Evolutionary conservation across 495 filamentous ascomycete genomes (phyloP).

Genomic region (Neurospora africana): DNA sequence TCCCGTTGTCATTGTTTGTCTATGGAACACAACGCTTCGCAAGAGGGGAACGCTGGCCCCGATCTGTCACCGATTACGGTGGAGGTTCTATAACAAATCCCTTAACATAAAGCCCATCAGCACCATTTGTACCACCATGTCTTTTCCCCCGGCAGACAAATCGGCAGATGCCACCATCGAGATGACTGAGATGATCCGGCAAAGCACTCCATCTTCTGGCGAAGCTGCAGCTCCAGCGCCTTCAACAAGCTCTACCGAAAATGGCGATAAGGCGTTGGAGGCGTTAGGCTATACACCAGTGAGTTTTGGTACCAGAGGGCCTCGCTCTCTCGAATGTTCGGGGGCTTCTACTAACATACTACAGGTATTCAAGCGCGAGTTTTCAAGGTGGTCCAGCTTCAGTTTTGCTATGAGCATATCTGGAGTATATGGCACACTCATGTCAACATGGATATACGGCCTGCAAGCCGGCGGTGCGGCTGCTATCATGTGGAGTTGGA

Average conservation of each 20-base stretch:
- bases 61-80: neutral
- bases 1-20: neutral
- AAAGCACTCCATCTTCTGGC: neutral
- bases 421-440: slow-evolving; percentile 49
- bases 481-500: slow-evolving; percentile 54
- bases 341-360: neutral
- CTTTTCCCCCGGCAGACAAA: neutral
- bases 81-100: neutral
- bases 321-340: neutral
- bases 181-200: neutral
- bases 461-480: slow-evolving; percentile 49
- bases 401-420: slow-evolving; percentile 55
- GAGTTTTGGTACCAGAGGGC: neutral
- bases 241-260: slow-evolving; percentile 5
- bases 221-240: neutral
- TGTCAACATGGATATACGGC: slow-evolving; percentile 52
- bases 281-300: slow-evolving; percentile 26
- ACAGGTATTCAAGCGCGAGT: slow-evolving; percentile 54
- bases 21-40: neutral
- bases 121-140: neutral
- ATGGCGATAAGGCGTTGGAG: slow-evolving; percentile 23
- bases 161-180: neutral
- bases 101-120: neutral
- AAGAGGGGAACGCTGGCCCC: neutral
- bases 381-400: slow-evolving; percentile 50